Conservation (phyloP, 164 flowering plant species). For the Euptelea pleiosperma region DNA sequence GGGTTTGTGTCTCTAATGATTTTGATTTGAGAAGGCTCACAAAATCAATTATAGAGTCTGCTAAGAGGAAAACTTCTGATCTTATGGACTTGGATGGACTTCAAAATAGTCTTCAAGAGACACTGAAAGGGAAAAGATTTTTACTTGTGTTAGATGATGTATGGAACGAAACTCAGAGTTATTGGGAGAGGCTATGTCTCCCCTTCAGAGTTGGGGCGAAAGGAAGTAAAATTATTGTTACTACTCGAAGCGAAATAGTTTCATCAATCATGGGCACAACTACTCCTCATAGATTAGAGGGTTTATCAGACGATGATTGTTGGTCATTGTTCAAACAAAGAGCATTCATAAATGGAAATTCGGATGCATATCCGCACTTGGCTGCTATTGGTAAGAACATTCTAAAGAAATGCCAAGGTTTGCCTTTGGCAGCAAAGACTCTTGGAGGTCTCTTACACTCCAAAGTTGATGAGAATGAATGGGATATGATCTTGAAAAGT, state of each 20-base stretch:
- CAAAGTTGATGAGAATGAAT: not conserved
- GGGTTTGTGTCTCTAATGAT: constrained; percentile 2
- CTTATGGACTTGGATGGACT: constrained; percentile 3
- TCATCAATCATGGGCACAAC: not conserved
- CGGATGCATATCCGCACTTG: not conserved
- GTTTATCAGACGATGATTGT: constrained; percentile 3
- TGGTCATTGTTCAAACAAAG: constrained; percentile 1
- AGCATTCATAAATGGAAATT: not conserved
- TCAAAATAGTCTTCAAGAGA: not conserved
- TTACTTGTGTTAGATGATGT: constrained; percentile 5
- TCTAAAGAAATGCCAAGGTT: constrained; percentile 4
- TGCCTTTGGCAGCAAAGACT: constrained; percentile 9
- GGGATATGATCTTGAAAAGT: not conserved
- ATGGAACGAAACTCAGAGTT: not conserved
- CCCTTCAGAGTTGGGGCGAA: not conserved
- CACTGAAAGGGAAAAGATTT: not conserved
- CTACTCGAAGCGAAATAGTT: not conserved
- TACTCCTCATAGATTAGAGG: not conserved
- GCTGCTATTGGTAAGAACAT: not conserved
- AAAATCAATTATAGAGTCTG: not conserved
- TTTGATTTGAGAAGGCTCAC: not conserved
- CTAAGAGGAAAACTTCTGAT: not conserved
- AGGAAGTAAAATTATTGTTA: constrained; percentile 6
- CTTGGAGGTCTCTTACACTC: not conserved
- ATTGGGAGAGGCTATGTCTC: not conserved